Base-by-base conservation (phyloP, 1,284 basidiomycete genomes). In the Marasmius oreades region DNA sequence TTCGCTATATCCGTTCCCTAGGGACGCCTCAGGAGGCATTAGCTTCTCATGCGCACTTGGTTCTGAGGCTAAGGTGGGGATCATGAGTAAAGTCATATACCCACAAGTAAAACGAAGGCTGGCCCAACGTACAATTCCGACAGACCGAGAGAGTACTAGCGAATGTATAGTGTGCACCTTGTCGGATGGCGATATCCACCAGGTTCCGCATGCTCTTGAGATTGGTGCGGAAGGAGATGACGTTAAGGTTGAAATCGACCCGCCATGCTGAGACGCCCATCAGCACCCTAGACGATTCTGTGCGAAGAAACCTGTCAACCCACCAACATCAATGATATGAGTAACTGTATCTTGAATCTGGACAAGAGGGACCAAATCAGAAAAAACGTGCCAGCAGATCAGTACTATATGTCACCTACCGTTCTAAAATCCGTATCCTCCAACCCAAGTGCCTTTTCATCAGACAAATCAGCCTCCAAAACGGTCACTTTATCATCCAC, bases 181-280 rank as follows among this genome's bases (percentile, higher is more conserved):
- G 71, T 23, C 52, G 53, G 14, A 70, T 54, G 0, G 73, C 70
- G n/a, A 77, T 65, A 52, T 75, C 67, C 44, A 76, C 61, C 33
- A 77, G 58, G 47, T 68, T 66, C 10, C 73, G 69, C 28, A 69
- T 62, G 23, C 73, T 72, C 18, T 60, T 55, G 50, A 78, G 63
- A 43, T 69, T 64, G n/a, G 67, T 61, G 58, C 75, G 73, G 51
- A 74, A 73, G 0, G 68, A 70, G 2, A 64, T 54, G 16, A 78
- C 56, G 0, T 66, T 33, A 2, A 71, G 59, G 44, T 71, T 72
- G 65, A 77, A 77, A 59, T 77, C 69, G 22, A 77, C 70, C 12
- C 65, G 62, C 74, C 74, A 77, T 5, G 72, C 74, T 73, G 46
- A 14, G 18, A 46, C 26, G n/a, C 20, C 26, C 36, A 3, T 47